Base-by-base conservation (phyloP, 768 basidiomycete genomes). In the Panaeolus cyanescens region DNA sequence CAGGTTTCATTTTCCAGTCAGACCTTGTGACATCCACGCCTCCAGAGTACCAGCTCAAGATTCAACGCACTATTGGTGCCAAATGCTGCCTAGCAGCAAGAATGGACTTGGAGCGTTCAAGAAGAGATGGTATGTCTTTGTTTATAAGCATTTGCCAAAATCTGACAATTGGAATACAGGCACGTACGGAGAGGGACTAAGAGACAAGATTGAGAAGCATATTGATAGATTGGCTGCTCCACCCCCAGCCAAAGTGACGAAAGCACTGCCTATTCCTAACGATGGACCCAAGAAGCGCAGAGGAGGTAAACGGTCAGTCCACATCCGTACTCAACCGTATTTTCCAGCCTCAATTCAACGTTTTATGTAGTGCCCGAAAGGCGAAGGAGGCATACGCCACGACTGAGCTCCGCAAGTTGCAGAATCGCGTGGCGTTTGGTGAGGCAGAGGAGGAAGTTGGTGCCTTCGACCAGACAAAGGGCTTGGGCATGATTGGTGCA, bases 311-410 rank as follows among this genome's bases (percentile, higher is more conserved):
- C 87, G 95, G 95, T 93, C 59, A 83, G 75, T 10, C 36, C 13
- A 17, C 20, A 58, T 13, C 25, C 59, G 30, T 55, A 17, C 53
- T 62, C 32, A 54, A 13, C 20, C 32, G 9, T 56, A 31, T 54
- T 57, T 59, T 13, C 17, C 20, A 25, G 25, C 39, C 45, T 59
- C 22, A 58, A 33, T 37, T 59, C 20, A 55, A 42, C 28, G 22
- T 40, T 36, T 28, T 31, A 13, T 57, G 5, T 64, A 97, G 96
- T 7, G 97, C 96, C 1, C 88, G 97, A 50, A 96, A 98, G 72
- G 92, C 95, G n/a, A 99, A 99, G 72, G 97, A 99, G 75, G 95
- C 95, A 1, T 96, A 96, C 70, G 95, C 95, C 4, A 92, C 95
- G 75, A 99, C 97, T 1, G 97, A 99, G 72, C 80, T 99, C 45